These are phyloP conservation scores for Dunaliella sp. DNA, from an alignment of 139 green algal species.

Conservation along the genomic window DNA sequence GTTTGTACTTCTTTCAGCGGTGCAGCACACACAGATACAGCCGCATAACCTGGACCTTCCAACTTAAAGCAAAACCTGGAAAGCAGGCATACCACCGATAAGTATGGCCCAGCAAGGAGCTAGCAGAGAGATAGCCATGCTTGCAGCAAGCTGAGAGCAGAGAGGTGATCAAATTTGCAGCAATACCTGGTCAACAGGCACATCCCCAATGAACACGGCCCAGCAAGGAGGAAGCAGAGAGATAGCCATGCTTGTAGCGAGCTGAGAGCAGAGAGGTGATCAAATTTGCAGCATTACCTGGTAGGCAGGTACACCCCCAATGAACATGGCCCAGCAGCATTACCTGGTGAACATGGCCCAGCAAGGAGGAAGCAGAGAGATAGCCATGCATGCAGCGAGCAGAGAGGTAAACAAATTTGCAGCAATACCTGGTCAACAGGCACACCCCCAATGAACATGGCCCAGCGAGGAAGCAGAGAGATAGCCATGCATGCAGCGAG, in stretches of 20 bases:
- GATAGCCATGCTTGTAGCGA: conserved; percentile 32
- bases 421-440: conserved; percentile 20
- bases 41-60: too few relatives aligned
- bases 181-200: conserved; percentile 22
- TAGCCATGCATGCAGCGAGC: too few relatives aligned
- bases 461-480: conserved; percentile 43
- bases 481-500: too few relatives aligned
- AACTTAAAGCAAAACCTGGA: too few relatives aligned
- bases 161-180: background rate
- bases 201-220: conserved; percentile 27
- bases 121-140: conserved; percentile 34
- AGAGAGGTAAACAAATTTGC: background rate
- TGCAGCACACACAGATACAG: too few relatives aligned
- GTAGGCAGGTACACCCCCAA: background rate
- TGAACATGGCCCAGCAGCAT: conserved; percentile 39
- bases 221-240: conserved; percentile 45
- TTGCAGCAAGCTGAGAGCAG: too few relatives aligned
- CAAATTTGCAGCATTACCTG: too few relatives aligned
- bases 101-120: conserved; percentile 55
- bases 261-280: too few relatives aligned
- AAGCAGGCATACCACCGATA: background rate
- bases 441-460: conserved; percentile 24
- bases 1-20: too few relatives aligned
- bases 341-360: conserved; percentile 37
- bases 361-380: conserved; percentile 42